Evolutionary conservation across 1,284 basidiomycete genomes (phyloP).

Genomic region (Fomitopsis betulina): DNA sequence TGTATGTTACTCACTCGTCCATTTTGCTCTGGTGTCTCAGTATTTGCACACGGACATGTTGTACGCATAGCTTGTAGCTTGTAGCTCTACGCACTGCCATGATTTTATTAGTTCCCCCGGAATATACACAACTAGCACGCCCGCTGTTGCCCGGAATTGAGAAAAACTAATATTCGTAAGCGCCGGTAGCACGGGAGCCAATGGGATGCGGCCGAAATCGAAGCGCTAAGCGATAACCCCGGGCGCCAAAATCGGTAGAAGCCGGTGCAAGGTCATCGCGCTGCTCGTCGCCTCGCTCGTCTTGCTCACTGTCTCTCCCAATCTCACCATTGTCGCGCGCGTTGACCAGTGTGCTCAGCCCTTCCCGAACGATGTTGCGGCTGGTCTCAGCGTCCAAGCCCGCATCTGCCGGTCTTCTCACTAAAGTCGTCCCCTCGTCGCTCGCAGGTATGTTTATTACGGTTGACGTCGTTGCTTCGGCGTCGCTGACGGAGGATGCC

Average conservation of each 20-base stretch:
- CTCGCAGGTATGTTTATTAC: constrained; percentile 33
- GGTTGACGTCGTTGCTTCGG: not conserved
- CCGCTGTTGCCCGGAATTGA: not conserved
- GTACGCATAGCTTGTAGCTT: constrained; percentile 7
- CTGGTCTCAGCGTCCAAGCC: constrained; percentile 52
- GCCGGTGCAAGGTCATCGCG: constrained; percentile 22
- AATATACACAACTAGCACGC: not conserved
- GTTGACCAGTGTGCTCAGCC: constrained; percentile 22
- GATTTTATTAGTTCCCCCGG: not conserved
- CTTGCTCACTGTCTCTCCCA: constrained; percentile 18
- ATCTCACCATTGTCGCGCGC: constrained; percentile 19
- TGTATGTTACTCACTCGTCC: constrained; percentile 8
- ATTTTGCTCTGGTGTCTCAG: constrained; percentile 5
- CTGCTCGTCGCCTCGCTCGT: constrained; percentile 13
- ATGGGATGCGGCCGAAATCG: constrained; percentile 1
- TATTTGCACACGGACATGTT: constrained; percentile 2
- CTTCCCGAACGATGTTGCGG: constrained; percentile 47
- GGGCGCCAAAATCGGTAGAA: constrained; percentile 16
- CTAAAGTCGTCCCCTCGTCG: constrained; percentile 49
- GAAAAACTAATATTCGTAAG: not conserved
- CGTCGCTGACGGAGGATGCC: not conserved
- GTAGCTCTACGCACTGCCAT: not conserved
- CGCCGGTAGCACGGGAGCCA: not conserved
- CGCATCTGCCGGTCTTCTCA: constrained; percentile 60
- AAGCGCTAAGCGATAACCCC: constrained; percentile 8